These are phyloP conservation scores for Moniliella sp. DNA, from an alignment of 1,284 basidiomycete genomes.

Conservation along the genomic window DNA sequence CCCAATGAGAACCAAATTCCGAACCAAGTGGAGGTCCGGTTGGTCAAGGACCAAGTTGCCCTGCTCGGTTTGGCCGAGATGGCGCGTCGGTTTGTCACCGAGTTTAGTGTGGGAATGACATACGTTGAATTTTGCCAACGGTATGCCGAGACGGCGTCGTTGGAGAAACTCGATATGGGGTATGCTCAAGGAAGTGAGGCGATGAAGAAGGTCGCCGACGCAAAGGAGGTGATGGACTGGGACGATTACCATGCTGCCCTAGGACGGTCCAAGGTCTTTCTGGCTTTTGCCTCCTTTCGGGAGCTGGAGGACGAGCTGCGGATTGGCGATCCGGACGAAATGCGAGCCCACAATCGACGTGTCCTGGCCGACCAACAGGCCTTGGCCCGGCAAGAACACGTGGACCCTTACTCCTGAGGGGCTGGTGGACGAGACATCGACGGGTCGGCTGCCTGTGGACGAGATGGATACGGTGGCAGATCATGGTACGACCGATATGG, in stretches of 20 bases:
- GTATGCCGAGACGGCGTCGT: conserved; percentile 17
- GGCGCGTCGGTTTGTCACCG: conserved; percentile 17
- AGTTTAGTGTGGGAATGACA: conserved; percentile 50
- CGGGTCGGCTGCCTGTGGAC: conserved; percentile 37
- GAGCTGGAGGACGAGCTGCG: conserved; percentile 69
- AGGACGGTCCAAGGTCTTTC: conserved; percentile 60
- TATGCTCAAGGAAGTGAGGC: conserved; percentile 39
- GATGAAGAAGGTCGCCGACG: conserved; percentile 32
- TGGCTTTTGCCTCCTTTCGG: conserved; percentile 69
- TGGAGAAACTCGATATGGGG: conserved; percentile 33
- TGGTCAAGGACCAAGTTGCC: conserved; percentile 73
- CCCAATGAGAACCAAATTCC: conserved; percentile 85
- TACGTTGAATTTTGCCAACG: conserved; percentile 67
- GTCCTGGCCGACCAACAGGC: conserved; percentile 49
- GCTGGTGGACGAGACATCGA: conserved; percentile 26
- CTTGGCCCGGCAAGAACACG: conserved; percentile 36
- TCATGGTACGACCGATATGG: conserved; percentile 24
- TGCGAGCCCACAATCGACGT: conserved; percentile 37
- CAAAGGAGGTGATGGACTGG: conserved; percentile 47
- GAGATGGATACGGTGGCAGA: conserved; percentile 22
- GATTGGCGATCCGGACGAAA: conserved; percentile 44
- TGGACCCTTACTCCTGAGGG: conserved; percentile 41
- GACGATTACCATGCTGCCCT: conserved; percentile 53
- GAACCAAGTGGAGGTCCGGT: conserved; percentile 72
- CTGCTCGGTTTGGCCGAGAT: conserved; percentile 61